Conservation (phyloP, 805 yeast species). For the Cyberlindnera xylosilytica region DNA sequence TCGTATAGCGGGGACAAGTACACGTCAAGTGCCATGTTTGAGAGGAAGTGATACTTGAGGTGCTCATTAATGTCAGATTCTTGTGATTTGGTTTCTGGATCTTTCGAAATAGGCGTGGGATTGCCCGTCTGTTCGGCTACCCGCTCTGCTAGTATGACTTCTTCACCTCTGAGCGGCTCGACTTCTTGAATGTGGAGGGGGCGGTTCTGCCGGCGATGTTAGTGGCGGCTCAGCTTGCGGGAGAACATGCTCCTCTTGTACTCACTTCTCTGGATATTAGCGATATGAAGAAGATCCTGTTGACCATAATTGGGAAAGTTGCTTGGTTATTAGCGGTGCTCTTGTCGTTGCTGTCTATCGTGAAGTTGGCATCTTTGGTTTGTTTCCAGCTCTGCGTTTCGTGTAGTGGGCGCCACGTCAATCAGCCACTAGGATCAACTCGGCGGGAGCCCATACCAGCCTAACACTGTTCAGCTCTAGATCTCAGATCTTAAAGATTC, state of each 20-base stretch:
- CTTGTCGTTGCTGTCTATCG: no score
- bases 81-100: neutral
- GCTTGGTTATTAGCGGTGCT: no score
- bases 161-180: slow-evolving; percentile 29
- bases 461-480: no score
- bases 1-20: slow-evolving; percentile 49
- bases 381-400: no score
- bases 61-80: slow-evolving; percentile 2
- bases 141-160: slow-evolving; percentile 11
- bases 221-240: slow-evolving; percentile 1
- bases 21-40: slow-evolving; percentile 75
- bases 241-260: neutral
- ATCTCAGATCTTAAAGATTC: no score
- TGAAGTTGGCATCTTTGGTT: no score
- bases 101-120: neutral
- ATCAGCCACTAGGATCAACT: no score
- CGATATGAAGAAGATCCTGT: slow-evolving; percentile 41
- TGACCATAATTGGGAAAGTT: neutral
- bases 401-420: no score
- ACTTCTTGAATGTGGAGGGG: slow-evolving; percentile 62
- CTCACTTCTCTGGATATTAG: slow-evolving; percentile 45
- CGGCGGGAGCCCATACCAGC: no score
- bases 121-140: slow-evolving; percentile 10
- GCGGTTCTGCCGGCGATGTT: slow-evolving; percentile 32
- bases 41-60: slow-evolving; percentile 61